Evolutionary conservation across 2,329 filamentous ascomycete species (phyloP).

Genomic region (Penicillium sp.): DNA sequence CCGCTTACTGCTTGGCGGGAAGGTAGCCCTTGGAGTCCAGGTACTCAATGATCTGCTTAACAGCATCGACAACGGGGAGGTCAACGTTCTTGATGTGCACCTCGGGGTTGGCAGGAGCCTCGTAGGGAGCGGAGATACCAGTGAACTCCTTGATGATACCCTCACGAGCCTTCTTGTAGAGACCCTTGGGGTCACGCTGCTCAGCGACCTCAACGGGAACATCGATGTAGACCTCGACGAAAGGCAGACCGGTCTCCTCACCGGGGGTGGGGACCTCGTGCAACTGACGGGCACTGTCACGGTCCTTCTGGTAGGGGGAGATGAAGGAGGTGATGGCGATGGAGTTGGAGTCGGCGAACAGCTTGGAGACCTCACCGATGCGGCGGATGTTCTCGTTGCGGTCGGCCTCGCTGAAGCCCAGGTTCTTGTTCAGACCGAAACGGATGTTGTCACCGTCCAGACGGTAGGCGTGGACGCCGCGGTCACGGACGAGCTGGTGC

Average conservation of each 20-base stretch:
- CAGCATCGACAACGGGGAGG: slow-evolving; percentile 83
- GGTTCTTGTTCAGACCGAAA: slow-evolving; percentile 96
- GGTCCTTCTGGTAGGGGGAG: slow-evolving; percentile 87
- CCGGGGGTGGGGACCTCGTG: slow-evolving; percentile 65
- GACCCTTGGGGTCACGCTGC: slow-evolving; percentile 92
- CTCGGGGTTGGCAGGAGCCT: slow-evolving; percentile 82
- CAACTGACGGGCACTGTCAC: slow-evolving; percentile 76
- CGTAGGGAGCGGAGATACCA: slow-evolving; percentile 91
- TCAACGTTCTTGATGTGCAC: slow-evolving; percentile 83
- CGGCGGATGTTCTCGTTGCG: slow-evolving; percentile 97
- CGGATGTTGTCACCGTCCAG: slow-evolving; percentile 98
- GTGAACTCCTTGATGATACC: slow-evolving; percentile 98
- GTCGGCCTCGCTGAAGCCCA: slow-evolving; percentile 90
- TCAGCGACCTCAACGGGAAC: slow-evolving; percentile 89
- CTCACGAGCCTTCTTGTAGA: slow-evolving; percentile 94
- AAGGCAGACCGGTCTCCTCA: slow-evolving; percentile 70
- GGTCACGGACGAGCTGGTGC: slow-evolving; percentile 78
- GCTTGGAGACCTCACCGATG: slow-evolving; percentile 93
- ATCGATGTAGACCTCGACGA: slow-evolving; percentile 93
- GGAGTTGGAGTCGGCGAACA: slow-evolving; percentile 88
- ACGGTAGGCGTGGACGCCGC: slow-evolving; percentile 82
- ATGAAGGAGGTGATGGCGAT: slow-evolving; percentile 96
- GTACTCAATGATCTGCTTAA: slow-evolving; percentile 80
- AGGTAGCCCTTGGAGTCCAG: slow-evolving; percentile 69
- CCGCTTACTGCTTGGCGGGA: slow-evolving; percentile 36